Evolutionary conservation across 139 green algal species (phyloP).

Genomic region (Chlamydomonas schloesseri): DNA sequence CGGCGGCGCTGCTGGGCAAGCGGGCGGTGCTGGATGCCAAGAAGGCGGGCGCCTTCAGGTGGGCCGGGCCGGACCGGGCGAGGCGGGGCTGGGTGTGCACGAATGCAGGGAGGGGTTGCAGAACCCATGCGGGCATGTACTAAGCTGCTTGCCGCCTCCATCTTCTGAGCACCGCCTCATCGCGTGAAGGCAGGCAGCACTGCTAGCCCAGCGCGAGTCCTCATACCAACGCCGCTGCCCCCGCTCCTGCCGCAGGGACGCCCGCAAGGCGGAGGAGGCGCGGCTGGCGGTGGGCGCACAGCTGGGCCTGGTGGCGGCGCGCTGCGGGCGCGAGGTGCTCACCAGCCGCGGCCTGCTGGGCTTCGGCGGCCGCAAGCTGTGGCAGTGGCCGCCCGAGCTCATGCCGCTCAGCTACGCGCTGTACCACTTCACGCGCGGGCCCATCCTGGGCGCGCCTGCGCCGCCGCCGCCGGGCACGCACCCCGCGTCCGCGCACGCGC

Average conservation of each 20-base stretch:
- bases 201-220: too few relatives aligned
- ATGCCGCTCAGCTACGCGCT: conserved; percentile 42
- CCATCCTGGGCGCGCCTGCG: neutral
- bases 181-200: neutral
- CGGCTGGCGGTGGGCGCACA: conserved; percentile 8
- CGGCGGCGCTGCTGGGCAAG: conserved; percentile 42
- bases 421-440: conserved; percentile 29
- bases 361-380: conserved; percentile 5
- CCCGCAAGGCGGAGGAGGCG: conserved; percentile 7
- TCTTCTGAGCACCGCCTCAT: neutral
- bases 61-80: neutral
- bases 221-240: too few relatives aligned
- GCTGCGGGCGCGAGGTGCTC: conserved; percentile 32
- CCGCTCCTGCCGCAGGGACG: conserved; percentile 41
- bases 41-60: conserved; percentile 35
- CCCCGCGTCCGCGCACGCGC: neutral
- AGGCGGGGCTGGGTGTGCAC: too few relatives aligned
- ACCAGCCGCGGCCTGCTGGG: conserved; percentile 14
- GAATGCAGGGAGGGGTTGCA: too few relatives aligned
- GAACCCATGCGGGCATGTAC: too few relatives aligned
- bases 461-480: conserved; percentile 6
- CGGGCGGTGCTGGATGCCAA: conserved; percentile 29
- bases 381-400: conserved; percentile 37
- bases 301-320: conserved; percentile 19
- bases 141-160: too few relatives aligned